A percentile compares a stretch with the other conserved stretches of the same genome.
phyloP scores from a whole-genome alignment of 495 filamentous ascomycete species.

The Aspergillus egyptiacus region DNA sequence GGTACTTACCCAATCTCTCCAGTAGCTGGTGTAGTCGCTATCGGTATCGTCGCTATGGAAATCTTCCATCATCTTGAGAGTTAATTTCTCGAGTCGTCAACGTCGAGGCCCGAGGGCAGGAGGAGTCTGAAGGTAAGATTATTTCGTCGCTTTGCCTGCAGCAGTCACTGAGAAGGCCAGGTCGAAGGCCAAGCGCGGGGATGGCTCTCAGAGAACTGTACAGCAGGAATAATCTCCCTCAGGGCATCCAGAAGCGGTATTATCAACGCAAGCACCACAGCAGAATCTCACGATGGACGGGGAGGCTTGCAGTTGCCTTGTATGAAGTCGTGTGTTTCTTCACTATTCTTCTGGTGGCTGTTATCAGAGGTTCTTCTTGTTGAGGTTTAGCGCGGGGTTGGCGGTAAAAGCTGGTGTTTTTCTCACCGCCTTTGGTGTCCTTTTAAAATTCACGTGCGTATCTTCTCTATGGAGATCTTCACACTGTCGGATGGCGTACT shows the following conservation, averaged over 20 bases:
- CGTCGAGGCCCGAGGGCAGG: neutral
- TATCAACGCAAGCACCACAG: neutral
- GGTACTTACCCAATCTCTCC: conserved; percentile 91
- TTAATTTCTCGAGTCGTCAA: neutral
- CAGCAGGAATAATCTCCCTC: conserved; percentile 17
- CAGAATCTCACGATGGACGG: neutral
- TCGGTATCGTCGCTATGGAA: conserved; percentile 97
- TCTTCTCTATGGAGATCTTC: neutral
- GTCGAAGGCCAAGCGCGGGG: conserved; percentile 23
- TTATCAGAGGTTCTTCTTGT: conserved; percentile 23
- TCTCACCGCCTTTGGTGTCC: conserved; percentile 28
- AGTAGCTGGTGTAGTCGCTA: conserved; percentile 98
- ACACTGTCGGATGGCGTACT: too few species aligned
- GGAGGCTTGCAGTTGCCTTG: neutral
- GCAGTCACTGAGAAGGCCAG: conserved; percentile 29
- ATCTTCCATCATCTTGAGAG: conserved; percentile 67
- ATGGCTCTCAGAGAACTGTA: conserved; percentile 27
- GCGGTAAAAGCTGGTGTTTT: conserved; percentile 16
- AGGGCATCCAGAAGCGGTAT: conserved; percentile 10
- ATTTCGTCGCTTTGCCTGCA: conserved; percentile 21
- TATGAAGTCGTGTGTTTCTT: conserved; percentile 21
- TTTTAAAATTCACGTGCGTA: too few species aligned
- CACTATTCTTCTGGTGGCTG: conserved; percentile 14
- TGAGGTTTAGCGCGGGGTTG: conserved; percentile 28
- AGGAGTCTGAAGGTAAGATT: conserved; percentile 15